Percentiles rank a stretch among this genome's conserved stretches.
Conservation (phyloP, 78 protist genomes). For the Cyanophora paradoxa region DNA sequence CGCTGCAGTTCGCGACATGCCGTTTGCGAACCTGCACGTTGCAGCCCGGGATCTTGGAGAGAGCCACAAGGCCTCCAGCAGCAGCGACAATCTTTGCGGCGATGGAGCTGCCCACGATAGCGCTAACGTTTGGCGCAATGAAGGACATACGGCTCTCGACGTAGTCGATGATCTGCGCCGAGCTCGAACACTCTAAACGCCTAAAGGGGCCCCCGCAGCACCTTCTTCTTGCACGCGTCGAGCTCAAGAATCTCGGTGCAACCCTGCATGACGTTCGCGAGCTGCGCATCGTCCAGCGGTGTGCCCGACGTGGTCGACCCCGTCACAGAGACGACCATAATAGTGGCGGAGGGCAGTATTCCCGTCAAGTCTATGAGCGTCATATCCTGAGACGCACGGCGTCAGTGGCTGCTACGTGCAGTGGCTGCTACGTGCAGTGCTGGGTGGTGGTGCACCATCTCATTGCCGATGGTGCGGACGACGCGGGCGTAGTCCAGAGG, state of each 20-base stretch:
- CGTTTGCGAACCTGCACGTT: constrained; percentile 18
- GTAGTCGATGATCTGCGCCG: background rate
- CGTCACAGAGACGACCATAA: constrained; percentile 34
- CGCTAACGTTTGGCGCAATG: constrained; percentile 14
- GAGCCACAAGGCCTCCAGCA: constrained; percentile 23
- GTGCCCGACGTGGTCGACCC: constrained; percentile 27
- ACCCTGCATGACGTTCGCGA: background rate
- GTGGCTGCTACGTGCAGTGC: no score
- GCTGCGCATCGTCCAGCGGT: background rate
- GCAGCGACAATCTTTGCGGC: constrained; percentile 16
- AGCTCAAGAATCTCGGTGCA: constrained; percentile 17
- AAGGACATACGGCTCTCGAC: constrained; percentile 23
- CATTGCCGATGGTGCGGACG: constrained; percentile 20
- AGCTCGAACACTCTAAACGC: no score
- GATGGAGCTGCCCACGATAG: constrained; percentile 11
- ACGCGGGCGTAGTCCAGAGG: constrained; percentile 32
- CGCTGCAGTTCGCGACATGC: no score
- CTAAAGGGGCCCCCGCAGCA: no score
- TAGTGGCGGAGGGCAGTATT: constrained; percentile 18
- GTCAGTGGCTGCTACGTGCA: no score
- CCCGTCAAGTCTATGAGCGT: constrained; percentile 19
- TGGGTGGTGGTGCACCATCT: no score
- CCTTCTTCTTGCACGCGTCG: background rate
- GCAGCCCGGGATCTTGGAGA: constrained; percentile 23
- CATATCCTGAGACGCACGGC: background rate